phyloP scores from a whole-genome alignment of 2,329 filamentous ascomycete genomes.

The Colletotrichum chrysophilum region DNA sequence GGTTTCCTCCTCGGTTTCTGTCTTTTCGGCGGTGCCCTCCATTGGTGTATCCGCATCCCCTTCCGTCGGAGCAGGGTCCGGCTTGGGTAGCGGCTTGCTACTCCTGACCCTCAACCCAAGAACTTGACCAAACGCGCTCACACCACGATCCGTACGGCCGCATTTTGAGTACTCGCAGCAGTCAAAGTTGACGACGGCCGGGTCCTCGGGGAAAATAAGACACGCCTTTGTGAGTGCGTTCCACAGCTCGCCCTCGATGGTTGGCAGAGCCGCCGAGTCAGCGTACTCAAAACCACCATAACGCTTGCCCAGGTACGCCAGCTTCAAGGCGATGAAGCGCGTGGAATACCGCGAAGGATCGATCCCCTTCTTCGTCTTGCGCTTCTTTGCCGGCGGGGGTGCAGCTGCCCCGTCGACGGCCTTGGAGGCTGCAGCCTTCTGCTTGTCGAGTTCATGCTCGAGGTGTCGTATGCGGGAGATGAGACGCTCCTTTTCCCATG shows the following conservation, averaged over 20 bases:
- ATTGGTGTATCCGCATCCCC: conserved; percentile 24
- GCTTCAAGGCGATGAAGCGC: conserved; percentile 86
- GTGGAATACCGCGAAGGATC: conserved; percentile 84
- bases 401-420: neutral
- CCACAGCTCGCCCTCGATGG: conserved; percentile 94
- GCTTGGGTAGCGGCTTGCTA: conserved; percentile 64
- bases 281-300: conserved; percentile 96
- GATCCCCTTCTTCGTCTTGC: conserved; percentile 55
- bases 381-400: conserved; percentile 31
- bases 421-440: conserved; percentile 36
- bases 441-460: conserved; percentile 67
- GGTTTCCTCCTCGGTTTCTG: conserved; percentile 11
- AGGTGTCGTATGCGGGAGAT: conserved; percentile 71
- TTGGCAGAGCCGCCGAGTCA: conserved; percentile 72
- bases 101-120: conserved; percentile 84
- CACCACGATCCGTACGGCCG: conserved; percentile 88
- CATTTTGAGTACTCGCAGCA: conserved; percentile 94
- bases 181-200: conserved; percentile 75
- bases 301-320: conserved; percentile 88
- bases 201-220: conserved; percentile 76
- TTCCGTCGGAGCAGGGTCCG: neutral
- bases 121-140: conserved; percentile 97
- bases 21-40: conserved; percentile 56
- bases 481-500: conserved; percentile 72
- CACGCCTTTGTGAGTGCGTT: conserved; percentile 83